These are phyloP conservation scores for Pyricularia sp. DNA, from an alignment of 2,329 filamentous ascomycete species.

Conservation along the genomic window DNA sequence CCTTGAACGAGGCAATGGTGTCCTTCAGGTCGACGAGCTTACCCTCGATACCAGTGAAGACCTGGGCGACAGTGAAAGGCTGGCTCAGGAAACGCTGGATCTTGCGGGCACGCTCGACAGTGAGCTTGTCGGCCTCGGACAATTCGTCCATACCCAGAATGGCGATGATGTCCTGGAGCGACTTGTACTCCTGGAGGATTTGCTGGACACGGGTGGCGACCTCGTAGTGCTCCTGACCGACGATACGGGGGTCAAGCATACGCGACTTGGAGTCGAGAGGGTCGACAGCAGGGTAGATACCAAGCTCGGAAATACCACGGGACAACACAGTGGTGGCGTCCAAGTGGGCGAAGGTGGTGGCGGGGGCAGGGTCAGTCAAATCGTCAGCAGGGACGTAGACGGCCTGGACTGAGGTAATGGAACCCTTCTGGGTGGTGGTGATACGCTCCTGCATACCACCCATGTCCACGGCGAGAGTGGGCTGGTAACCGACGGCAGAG, in stretches of 20 bases:
- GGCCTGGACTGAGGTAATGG: conserved; percentile 99
- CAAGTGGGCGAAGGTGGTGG: conserved; percentile 99
- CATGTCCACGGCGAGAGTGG: conserved; percentile 97
- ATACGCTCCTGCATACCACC: conserved; percentile 99
- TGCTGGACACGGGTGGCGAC: conserved; percentile 93
- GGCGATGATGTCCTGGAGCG: conserved; percentile 99
- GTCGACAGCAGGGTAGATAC: conserved; percentile 99
- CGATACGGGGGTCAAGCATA: conserved; percentile 98
- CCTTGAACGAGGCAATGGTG: conserved; percentile 96
- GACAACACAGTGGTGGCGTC: conserved; percentile 99
- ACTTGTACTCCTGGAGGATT: conserved; percentile 99
- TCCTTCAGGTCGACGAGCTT: conserved; percentile 97
- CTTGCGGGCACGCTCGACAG: conserved; percentile 99
- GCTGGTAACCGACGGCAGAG: conserved; percentile 99
- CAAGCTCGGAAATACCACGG: conserved; percentile 99
- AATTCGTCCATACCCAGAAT: conserved; percentile 99
- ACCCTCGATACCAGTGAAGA: conserved; percentile 92
- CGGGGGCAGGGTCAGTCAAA: conserved; percentile 99
- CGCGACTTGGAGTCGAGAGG: conserved; percentile 99
- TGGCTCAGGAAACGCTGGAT: conserved; percentile 99
- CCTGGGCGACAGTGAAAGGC: conserved; percentile 81
- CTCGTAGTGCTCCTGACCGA: conserved; percentile 96
- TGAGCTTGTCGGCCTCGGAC: conserved; percentile 98
- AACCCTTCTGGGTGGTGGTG: conserved; percentile 98
- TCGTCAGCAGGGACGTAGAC: conserved; percentile 99